A percentile compares a stretch with the other conserved stretches of the same genome.
phyloP scores from a whole-genome alignment of 352 stramenopile genomes.

The Thraustochytrium striatum region DNA sequence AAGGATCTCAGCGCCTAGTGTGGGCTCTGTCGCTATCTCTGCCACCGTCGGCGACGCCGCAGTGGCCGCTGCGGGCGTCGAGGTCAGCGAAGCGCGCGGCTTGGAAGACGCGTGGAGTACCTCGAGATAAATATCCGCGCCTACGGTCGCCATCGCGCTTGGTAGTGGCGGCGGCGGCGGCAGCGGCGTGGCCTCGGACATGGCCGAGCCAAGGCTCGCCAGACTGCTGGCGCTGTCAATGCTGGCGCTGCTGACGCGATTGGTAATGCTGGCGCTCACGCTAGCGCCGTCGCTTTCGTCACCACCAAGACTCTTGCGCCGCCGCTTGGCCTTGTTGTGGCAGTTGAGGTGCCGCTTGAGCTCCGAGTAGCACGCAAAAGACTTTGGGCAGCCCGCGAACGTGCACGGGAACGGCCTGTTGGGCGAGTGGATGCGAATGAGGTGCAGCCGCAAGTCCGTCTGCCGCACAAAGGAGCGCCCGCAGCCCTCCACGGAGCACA shows the following conservation, averaged over 20 bases:
- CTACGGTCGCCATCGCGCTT: not conserved
- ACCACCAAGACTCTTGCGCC: not conserved
- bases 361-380: slow-evolving; percentile 42
- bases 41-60: not conserved
- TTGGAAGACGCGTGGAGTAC: not conserved
- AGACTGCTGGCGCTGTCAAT: not conserved
- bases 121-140: too few species aligned
- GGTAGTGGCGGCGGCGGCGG: not conserved
- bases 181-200: not conserved
- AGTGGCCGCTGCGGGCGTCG: not conserved
- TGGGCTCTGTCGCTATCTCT: too few species aligned
- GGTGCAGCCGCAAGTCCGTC: slow-evolving; percentile 42
- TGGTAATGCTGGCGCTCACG: not conserved
- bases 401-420: slow-evolving; percentile 26
- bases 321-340: slow-evolving; percentile 5
- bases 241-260: not conserved
- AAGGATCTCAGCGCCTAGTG: too few species aligned
- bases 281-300: not conserved
- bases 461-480: slow-evolving; percentile 43
- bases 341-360: slow-evolving; percentile 16
- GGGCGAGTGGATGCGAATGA: slow-evolving; percentile 40
- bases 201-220: not conserved
- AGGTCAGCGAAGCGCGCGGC: not conserved
- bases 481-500: slow-evolving; percentile 25
- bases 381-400: slow-evolving; percentile 17